Evolutionary conservation across 495 filamentous ascomycete genomes (phyloP).

Genomic region (Annulohypoxylon moriforme): DNA sequence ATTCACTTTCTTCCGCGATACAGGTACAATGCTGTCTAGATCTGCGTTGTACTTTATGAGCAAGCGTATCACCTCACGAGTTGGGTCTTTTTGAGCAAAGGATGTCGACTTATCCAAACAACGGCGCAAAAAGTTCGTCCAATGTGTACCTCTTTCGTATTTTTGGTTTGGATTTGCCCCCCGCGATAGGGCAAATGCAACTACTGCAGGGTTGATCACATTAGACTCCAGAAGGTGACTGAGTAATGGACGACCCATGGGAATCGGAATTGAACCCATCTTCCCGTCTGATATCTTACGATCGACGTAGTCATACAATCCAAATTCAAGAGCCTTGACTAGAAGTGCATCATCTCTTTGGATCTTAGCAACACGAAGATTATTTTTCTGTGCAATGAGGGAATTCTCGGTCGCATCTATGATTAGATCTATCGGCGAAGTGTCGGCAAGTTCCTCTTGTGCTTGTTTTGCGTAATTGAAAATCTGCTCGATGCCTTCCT

Average conservation of each 20-base stretch:
- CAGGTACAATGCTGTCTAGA: not conserved
- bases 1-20: not conserved
- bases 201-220: not conserved
- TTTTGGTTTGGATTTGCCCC: not conserved
- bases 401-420: not conserved
- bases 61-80: not conserved
- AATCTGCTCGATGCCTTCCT: not conserved
- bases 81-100: not conserved
- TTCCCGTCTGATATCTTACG: not conserved
- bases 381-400: not conserved
- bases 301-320: not conserved
- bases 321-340: not conserved
- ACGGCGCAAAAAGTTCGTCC: not conserved
- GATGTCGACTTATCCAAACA: not conserved
- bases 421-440: not conserved
- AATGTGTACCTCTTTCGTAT: not conserved
- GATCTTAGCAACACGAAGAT: too few relatives aligned
- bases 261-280: not conserved
- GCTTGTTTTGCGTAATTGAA: conserved; percentile 6
- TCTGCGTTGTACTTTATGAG: not conserved
- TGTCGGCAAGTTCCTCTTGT: not conserved
- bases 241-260: not conserved
- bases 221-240: not conserved
- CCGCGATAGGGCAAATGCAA: not conserved
- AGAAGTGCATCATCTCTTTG: not conserved